Evolutionary conservation across 2,329 filamentous ascomycete species (phyloP).

Genomic region (Pseudogymnoascus verrucosus): DNA sequence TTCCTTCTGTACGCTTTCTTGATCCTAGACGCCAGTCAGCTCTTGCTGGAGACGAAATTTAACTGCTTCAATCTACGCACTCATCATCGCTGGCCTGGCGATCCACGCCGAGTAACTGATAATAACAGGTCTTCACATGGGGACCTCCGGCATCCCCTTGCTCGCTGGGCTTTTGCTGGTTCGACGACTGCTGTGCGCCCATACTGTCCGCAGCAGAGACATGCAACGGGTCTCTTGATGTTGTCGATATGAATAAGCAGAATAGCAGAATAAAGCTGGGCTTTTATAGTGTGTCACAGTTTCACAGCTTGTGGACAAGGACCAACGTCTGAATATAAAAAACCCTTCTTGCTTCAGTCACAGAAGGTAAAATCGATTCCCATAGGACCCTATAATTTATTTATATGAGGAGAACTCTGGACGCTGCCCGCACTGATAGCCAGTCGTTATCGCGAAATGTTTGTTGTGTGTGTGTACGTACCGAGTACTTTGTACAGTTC

Average conservation of each 20-base stretch:
- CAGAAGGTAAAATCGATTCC: neutral
- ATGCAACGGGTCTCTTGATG: neutral
- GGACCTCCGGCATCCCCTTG: slow-evolving; percentile 10
- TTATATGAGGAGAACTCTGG: neutral
- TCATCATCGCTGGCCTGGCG: slow-evolving; percentile 72
- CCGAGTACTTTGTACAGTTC: neutral
- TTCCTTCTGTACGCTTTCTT: slow-evolving; percentile 89
- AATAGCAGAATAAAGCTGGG: neutral
- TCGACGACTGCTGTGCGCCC: slow-evolving; percentile 25
- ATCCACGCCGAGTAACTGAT: slow-evolving; percentile 72
- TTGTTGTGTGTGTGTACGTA: neutral
- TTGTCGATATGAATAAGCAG: neutral
- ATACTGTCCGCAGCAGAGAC: slow-evolving; percentile 13
- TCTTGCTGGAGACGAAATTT: neutral
- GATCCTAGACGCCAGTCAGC: slow-evolving; percentile 47
- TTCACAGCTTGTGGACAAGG: neutral
- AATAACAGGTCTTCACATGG: slow-evolving; percentile 63
- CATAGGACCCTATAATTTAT: neutral
- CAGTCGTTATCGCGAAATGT: neutral
- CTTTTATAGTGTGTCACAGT: neutral
- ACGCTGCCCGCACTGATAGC: neutral
- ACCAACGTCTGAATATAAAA: neutral
- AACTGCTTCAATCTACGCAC: slow-evolving; percentile 36
- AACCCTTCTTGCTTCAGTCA: neutral
- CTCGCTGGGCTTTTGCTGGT: slow-evolving; percentile 9